Conservation (phyloP, 106 monocot genomes). For the Chionographis japonica region DNA sequence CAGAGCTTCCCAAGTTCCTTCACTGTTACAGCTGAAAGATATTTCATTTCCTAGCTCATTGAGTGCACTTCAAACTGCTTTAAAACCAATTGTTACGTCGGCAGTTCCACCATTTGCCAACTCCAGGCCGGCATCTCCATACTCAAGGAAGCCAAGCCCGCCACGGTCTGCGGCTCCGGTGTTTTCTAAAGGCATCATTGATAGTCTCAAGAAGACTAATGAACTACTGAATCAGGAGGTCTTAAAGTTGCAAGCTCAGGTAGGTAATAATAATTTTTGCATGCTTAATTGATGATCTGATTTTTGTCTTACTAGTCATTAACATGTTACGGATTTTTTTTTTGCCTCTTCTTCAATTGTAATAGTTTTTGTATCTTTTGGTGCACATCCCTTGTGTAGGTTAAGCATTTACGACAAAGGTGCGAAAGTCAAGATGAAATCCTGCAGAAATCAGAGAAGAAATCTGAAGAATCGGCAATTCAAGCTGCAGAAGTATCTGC, state of each 20-base stretch:
- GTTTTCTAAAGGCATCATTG: slow-evolving; percentile 29
- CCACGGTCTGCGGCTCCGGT: slow-evolving; percentile 24
- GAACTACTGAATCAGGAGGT: slow-evolving; percentile 51
- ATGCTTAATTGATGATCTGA: not conserved
- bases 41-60: slow-evolving; percentile 25
- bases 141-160: slow-evolving; percentile 43
- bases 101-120: slow-evolving; percentile 16
- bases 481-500: slow-evolving; percentile 34
- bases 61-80: slow-evolving; percentile 30
- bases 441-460: slow-evolving; percentile 31
- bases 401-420: slow-evolving; percentile 33
- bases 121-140: slow-evolving; percentile 45
- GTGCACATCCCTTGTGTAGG: slow-evolving; percentile 11
- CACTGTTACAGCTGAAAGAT: slow-evolving; percentile 30
- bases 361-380: not conserved
- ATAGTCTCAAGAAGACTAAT: slow-evolving; percentile 42
- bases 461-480: slow-evolving; percentile 26
- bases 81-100: slow-evolving; percentile 45
- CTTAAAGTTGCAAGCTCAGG: slow-evolving; percentile 45
- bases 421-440: slow-evolving; percentile 36
- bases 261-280: not conserved
- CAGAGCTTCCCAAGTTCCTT: slow-evolving; percentile 6
- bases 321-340: not conserved
- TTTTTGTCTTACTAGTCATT: not conserved
- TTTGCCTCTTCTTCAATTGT: not conserved